These are phyloP conservation scores for Pilaira anomala DNA, from an alignment of 192 early-diverging fungal species.

Conservation along the genomic window DNA sequence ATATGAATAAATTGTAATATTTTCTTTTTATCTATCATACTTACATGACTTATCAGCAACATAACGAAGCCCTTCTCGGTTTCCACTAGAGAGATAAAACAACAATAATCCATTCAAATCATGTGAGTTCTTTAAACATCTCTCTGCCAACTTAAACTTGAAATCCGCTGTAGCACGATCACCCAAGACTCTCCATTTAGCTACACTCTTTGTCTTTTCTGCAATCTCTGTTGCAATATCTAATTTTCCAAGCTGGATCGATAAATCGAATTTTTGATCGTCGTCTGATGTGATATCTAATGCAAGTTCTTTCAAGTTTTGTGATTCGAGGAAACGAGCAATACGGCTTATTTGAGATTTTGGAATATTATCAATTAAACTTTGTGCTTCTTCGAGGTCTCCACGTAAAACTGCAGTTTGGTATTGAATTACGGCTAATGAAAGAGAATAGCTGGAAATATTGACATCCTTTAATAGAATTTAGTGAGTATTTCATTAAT, in stretches of 20 bases:
- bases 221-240: slow-evolving; percentile 87
- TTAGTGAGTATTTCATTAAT: neutral
- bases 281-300: slow-evolving; percentile 89
- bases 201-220: slow-evolving; percentile 72
- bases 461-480: slow-evolving; percentile 67
- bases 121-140: slow-evolving; percentile 81
- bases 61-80: slow-evolving; percentile 66
- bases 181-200: slow-evolving; percentile 92
- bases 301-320: slow-evolving; percentile 88
- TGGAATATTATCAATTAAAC: slow-evolving; percentile 80
- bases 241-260: slow-evolving; percentile 80
- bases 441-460: slow-evolving; percentile 86
- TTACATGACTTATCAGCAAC: slow-evolving; percentile 69
- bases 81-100: slow-evolving; percentile 86
- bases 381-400: slow-evolving; percentile 80
- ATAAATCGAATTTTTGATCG: slow-evolving; percentile 95
- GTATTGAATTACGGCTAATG: slow-evolving; percentile 94
- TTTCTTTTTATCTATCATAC: neutral
- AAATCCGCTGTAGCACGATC: slow-evolving; percentile 84
- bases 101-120: slow-evolving; percentile 89
- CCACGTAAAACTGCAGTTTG: slow-evolving; percentile 96
- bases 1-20: neutral
- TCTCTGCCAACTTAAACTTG: slow-evolving; percentile 88
- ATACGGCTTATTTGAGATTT: slow-evolving; percentile 83
- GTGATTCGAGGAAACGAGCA: slow-evolving; percentile 94